These are phyloP conservation scores for Echium plantagineum DNA, from an alignment of 257 asterid species.

Conservation along the genomic window DNA sequence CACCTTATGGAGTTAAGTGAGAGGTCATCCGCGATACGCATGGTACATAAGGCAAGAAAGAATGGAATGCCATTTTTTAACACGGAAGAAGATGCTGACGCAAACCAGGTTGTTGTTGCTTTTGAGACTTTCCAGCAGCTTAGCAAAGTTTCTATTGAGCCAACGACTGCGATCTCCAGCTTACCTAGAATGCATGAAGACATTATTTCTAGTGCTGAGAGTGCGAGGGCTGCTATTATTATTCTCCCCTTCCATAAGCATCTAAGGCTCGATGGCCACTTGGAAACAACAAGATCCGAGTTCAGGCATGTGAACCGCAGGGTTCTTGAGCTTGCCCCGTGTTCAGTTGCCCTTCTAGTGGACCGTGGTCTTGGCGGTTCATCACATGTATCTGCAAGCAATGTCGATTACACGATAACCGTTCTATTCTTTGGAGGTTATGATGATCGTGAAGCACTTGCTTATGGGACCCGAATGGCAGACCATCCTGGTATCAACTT, in stretches of 20 bases:
- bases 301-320: conserved; percentile 31
- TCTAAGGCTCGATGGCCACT: conserved; percentile 32
- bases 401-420: conserved; percentile 26
- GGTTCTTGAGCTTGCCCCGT: conserved; percentile 42
- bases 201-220: conserved; percentile 27
- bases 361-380: conserved; percentile 56
- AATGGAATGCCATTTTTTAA: conserved; percentile 33
- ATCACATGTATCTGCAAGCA: conserved; percentile 39
- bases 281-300: conserved; percentile 32
- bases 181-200: conserved; percentile 39
- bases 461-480: conserved; percentile 41
- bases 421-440: conserved; percentile 41
- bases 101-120: conserved; percentile 27
- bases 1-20: conserved; percentile 45
- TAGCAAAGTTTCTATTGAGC: conserved; percentile 32
- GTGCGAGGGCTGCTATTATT: conserved; percentile 35
- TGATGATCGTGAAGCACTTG: conserved; percentile 48
- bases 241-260: conserved; percentile 45
- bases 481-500: conserved; percentile 48
- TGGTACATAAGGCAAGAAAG: conserved; percentile 37
- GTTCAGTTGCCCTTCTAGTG: conserved; percentile 43
- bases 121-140: conserved; percentile 39
- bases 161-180: conserved; percentile 39
- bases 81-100: conserved; percentile 12
- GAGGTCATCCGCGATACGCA: conserved; percentile 36